Percentiles rank a stretch among this genome's conserved stretches.
Evolutionary conservation across 495 filamentous ascomycete genomes (phyloP).

Genomic region (Hypoxylon subgilvum): DNA sequence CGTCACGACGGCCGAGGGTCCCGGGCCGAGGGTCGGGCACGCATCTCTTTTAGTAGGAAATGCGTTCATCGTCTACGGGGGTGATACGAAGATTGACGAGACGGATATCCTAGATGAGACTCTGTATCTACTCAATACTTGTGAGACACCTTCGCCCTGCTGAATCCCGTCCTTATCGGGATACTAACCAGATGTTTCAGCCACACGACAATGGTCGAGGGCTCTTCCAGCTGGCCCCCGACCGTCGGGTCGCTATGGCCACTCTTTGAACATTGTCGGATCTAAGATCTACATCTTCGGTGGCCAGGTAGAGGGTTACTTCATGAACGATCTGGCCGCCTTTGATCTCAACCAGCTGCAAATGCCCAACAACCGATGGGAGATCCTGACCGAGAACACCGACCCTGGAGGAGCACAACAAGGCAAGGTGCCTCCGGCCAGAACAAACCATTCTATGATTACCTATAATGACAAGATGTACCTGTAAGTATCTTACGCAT

Average conservation of each 20-base stretch:
- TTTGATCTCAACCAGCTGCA: slow-evolving; percentile 96
- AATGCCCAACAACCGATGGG: slow-evolving; percentile 87
- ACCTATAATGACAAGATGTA: slow-evolving; percentile 94
- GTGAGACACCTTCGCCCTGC: slow-evolving; percentile 59
- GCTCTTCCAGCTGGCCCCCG: slow-evolving; percentile 82
- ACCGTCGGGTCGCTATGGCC: slow-evolving; percentile 91
- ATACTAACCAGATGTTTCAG: slow-evolving; percentile 55
- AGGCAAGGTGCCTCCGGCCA: slow-evolving; percentile 79
- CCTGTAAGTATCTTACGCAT: slow-evolving; percentile 65
- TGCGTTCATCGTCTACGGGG: slow-evolving; percentile 98
- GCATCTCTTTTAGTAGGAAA: slow-evolving; percentile 94
- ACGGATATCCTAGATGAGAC: slow-evolving; percentile 91
- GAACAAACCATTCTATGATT: slow-evolving; percentile 93
- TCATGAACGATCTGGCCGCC: slow-evolving; percentile 97
- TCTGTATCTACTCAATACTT: slow-evolving; percentile 95
- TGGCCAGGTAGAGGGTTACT: slow-evolving; percentile 94
- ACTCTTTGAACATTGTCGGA: slow-evolving; percentile 93
- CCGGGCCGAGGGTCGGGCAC: slow-evolving; percentile 94
- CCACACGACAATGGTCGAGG: slow-evolving; percentile 96
- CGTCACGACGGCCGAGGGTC: slow-evolving; percentile 88
- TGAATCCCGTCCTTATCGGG: slow-evolving; percentile 17
- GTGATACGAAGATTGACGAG: slow-evolving; percentile 96
- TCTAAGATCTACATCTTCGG: slow-evolving; percentile 98
- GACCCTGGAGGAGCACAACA: slow-evolving; percentile 69
- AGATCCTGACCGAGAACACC: slow-evolving; percentile 79